Evolutionary conservation across 179 eudicot genomes (phyloP).

Genomic region (Amaranthus tricolor): DNA sequence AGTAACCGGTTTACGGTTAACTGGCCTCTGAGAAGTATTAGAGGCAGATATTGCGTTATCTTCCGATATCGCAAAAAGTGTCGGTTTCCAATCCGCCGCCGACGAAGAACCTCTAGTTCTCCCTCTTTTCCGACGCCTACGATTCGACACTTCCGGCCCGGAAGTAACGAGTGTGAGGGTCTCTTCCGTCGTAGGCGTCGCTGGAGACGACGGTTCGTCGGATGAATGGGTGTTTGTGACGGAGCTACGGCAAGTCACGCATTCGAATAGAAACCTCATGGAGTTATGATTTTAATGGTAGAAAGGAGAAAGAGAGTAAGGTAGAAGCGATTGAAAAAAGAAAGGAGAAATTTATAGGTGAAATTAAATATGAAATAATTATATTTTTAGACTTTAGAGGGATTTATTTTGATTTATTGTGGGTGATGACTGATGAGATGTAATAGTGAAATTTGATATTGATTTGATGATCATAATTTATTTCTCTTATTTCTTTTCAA

Average conservation of each 20-base stretch:
- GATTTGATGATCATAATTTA: too few relatives aligned
- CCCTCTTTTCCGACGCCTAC: slow-evolving; percentile 19
- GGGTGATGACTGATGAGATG: too few relatives aligned
- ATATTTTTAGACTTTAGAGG: too few relatives aligned
- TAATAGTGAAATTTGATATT: too few relatives aligned
- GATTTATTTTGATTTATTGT: too few relatives aligned
- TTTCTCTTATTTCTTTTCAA: too few relatives aligned
- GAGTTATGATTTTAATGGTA: too few relatives aligned
- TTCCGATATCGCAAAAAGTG: slow-evolving; percentile 47
- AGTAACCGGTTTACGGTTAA: background rate
- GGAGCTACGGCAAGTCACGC: slow-evolving; percentile 25
- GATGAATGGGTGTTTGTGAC: slow-evolving; percentile 1
- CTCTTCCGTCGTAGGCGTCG: slow-evolving; percentile 20
- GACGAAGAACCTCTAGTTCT: slow-evolving; percentile 13
- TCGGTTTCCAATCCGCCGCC: slow-evolving; percentile 45
- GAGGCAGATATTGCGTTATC: slow-evolving; percentile 25
- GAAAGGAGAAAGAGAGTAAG: background rate
- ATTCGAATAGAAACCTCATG: slow-evolving; percentile 43
- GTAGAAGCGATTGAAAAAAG: background rate
- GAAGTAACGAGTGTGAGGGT: slow-evolving; percentile 20
- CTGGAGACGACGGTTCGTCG: background rate
- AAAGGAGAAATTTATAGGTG: too few relatives aligned
- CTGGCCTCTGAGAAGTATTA: slow-evolving; percentile 11
- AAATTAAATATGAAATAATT: too few relatives aligned
- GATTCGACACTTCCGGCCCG: background rate